Percentiles rank a stretch among this genome's conserved stretches.
phyloP scores from a whole-genome alignment of 1,139 yeast species.

The Sugiyamaella novakii region DNA sequence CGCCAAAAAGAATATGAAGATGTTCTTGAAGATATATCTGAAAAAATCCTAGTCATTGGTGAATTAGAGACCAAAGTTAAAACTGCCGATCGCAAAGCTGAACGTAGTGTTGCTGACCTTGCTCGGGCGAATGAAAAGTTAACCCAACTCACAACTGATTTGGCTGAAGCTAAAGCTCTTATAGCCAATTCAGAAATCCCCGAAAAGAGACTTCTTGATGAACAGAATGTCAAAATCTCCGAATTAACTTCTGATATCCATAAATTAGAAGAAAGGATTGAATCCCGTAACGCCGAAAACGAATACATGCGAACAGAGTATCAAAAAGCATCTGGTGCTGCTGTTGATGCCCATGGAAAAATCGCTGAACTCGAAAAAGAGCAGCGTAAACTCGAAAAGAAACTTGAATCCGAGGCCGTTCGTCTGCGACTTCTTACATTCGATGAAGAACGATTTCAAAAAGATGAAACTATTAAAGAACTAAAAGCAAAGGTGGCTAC shows the following conservation, averaged over 20 bases:
- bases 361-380: conserved; percentile 43
- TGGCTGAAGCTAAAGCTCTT: conserved; percentile 25
- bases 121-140: conserved; percentile 25
- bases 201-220: conserved; percentile 41
- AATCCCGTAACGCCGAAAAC: conserved; percentile 54
- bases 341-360: conserved; percentile 53
- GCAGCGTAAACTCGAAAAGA: conserved; percentile 40
- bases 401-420: conserved; percentile 39
- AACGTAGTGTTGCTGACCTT: conserved; percentile 32
- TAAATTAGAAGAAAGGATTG: conserved; percentile 45
- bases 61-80: conserved; percentile 33
- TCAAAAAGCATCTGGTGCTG: conserved; percentile 58
- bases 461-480: conserved; percentile 38
- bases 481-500: conserved; percentile 33
- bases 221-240: conserved; percentile 43
- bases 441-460: conserved; percentile 37
- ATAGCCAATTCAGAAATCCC: conserved; percentile 26
- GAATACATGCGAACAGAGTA: conserved; percentile 69
- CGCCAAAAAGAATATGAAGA: conserved; percentile 46
- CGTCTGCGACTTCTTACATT: conserved; percentile 35
- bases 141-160: conserved; percentile 22
- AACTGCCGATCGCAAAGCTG: conserved; percentile 36
- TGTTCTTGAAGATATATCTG: conserved; percentile 46
- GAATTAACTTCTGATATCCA: conserved; percentile 47
- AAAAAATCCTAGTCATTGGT: conserved; percentile 37